Conservation (phyloP, 2,329 filamentous ascomycete genomes). For the Penicillium brevicompactum region DNA sequence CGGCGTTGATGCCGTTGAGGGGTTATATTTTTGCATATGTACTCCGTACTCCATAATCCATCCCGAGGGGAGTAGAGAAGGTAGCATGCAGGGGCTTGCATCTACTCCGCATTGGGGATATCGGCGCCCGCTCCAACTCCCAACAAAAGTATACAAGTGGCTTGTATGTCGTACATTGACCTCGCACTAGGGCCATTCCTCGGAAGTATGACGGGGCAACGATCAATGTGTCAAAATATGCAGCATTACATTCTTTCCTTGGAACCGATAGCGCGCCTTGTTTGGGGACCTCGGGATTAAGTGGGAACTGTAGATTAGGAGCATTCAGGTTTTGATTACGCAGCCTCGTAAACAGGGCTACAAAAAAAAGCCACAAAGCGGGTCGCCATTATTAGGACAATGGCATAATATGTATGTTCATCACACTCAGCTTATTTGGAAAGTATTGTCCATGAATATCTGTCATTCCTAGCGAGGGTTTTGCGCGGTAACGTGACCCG, state of each 20-base stretch:
- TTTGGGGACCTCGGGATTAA: background rate
- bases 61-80: background rate
- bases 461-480: background rate
- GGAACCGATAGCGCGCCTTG: background rate
- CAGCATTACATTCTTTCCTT: slow-evolving; percentile 8
- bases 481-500: background rate
- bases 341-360: background rate
- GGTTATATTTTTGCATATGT: background rate
- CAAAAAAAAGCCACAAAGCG: background rate
- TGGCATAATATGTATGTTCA: background rate
- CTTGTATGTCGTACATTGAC: slow-evolving; percentile 11
- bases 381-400: background rate
- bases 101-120: background rate
- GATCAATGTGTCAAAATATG: slow-evolving; percentile 1
- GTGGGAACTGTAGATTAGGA: background rate
- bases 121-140: background rate
- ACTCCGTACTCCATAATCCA: too few relatives aligned
- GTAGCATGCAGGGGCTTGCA: slow-evolving; percentile 1
- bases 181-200: slow-evolving; percentile 11
- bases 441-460: too few relatives aligned
- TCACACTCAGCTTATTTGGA: background rate
- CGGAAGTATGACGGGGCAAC: slow-evolving; percentile 7
- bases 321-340: background rate
- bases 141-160: background rate
- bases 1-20: background rate